Base-by-base conservation (phyloP, 2,329 filamentous ascomycete genomes). In the Aureobasidium sp. region DNA sequence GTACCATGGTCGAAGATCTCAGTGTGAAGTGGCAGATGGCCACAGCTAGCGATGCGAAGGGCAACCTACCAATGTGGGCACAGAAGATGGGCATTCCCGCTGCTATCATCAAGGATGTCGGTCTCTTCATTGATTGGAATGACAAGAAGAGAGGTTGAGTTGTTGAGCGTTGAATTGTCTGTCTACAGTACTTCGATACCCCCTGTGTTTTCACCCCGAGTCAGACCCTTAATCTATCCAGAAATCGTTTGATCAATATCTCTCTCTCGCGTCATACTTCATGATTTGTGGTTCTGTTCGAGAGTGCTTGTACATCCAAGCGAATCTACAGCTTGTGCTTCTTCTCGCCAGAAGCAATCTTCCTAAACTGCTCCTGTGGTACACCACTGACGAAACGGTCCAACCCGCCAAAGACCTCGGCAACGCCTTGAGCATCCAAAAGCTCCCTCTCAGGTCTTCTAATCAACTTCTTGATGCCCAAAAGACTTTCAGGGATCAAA, bases 321-420 rank as follows among this genome's bases (percentile, higher is more conserved):
- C 52, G 22, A 22, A 49, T 64, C 50, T 56, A 96, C 73, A 97
- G 77, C 79, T 97, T 97, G 77, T 99, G 94, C 72, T 87, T 90
- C 84, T 97, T 97, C 81, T 94, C 85, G 14, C 93, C 91, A 65
- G 81, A 85, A 1, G 91, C 91, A 71, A 97, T 78, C 80, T 89
- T 92, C 70, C 81, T 78, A 72, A 97, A 97, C 79, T 97, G 90
- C 73, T 88, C 82, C 79, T 97, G 91, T 22, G 94, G 94, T 47
- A 91, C 80, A 0, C 91, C 91, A 64, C 77, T 83, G 67, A 90
- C 73, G 70, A 97, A 97, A 63, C 91, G 79, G 64, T 92, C 86
- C 70, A 97, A 72, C 0, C 92, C 93, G 2, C 84, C 87, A 78
- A 96, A 92, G 1, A 94, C 90, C 81, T 97, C 93, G 37, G 83